Evolutionary conservation across 495 filamentous ascomycete genomes (phyloP), one percentile per base, ranked within the genome.

Genomic region (Saxispiralis lemnorum): DNA sequence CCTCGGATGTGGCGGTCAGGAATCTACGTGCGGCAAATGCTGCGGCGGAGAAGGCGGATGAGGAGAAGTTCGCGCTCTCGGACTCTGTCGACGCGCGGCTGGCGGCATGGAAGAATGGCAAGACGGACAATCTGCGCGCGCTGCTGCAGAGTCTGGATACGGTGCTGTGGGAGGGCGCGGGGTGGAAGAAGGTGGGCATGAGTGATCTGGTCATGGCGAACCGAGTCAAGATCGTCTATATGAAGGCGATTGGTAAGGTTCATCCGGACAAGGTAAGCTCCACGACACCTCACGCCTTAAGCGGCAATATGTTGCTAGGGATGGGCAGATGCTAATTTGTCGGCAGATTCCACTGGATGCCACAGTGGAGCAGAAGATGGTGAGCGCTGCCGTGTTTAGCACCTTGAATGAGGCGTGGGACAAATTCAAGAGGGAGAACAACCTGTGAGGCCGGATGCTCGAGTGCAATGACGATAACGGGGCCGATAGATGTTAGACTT

Each of bases 241-340:
- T 97, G 89, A 94, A 93, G 72, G 89, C 84, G 5, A 95, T 97
- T 75, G 81, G 76, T 6, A 96, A 93, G 71, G 86, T 89, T 50
- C 89, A 97, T 69, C 89, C 89, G 47, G 89, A 97, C 59, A 97
- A 97, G 78, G 89, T 95, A 66, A 59, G 74, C 65, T 48, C n/a
- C n/a, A n/a, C n/a, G n/a, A n/a, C n/a, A n/a, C n/a, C n/a, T n/a
- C n/a, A n/a, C 43, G 12, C 21, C 18, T 41, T 35, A 5, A 15
- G 24, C 24, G 5, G 24, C 9, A 9, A 28, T 28, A 9, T 4
- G 5, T 9, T 28, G 24, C 24, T 28, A 4, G 24, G 4, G 5
- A 28, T 28, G 24, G 24, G 24, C 33, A 21, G 7, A 19, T 28
- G 15, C 30, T 17, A 28, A 15, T 33, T 13, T 36, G 14, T 16